Evolutionary conservation across 2,329 filamentous ascomycete species (phyloP).

Genomic region (Tolypocladium pustulatum): DNA sequence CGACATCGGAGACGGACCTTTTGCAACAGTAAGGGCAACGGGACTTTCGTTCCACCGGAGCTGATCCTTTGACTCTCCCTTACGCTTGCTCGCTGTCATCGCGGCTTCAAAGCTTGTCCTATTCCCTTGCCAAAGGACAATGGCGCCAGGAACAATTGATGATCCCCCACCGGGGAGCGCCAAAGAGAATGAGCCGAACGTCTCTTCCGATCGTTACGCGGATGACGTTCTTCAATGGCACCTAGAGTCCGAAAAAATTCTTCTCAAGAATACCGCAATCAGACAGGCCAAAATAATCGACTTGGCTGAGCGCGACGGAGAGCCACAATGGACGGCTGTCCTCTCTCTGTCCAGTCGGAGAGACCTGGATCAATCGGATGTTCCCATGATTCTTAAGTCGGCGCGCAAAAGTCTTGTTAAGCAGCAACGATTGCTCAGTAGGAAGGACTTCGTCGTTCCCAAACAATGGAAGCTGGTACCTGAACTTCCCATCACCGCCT

Average conservation of each 20-base stretch:
- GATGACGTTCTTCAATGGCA: neutral
- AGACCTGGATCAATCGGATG: neutral
- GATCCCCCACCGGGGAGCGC: neutral
- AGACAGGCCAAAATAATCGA: neutral
- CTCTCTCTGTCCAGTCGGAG: neutral
- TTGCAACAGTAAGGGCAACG: neutral
- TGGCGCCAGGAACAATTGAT: neutral
- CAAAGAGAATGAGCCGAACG: neutral
- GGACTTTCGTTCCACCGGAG: neutral
- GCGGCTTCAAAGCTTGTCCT: neutral
- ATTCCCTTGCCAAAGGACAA: neutral
- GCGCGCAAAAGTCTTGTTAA: neutral
- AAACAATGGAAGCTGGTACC: neutral
- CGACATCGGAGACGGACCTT: no score
- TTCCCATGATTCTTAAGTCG: neutral
- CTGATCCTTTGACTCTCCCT: neutral
- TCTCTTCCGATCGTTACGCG: neutral
- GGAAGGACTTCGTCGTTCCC: neutral
- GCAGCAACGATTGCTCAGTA: neutral
- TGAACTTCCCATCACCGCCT: neutral
- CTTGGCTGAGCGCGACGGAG: neutral
- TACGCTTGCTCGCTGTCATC: neutral
- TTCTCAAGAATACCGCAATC: neutral
- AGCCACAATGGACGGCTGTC: neutral
- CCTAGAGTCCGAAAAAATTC: neutral